phyloP scores from a whole-genome alignment of 768 basidiomycete species.

The Atractiella rhizophila region DNA sequence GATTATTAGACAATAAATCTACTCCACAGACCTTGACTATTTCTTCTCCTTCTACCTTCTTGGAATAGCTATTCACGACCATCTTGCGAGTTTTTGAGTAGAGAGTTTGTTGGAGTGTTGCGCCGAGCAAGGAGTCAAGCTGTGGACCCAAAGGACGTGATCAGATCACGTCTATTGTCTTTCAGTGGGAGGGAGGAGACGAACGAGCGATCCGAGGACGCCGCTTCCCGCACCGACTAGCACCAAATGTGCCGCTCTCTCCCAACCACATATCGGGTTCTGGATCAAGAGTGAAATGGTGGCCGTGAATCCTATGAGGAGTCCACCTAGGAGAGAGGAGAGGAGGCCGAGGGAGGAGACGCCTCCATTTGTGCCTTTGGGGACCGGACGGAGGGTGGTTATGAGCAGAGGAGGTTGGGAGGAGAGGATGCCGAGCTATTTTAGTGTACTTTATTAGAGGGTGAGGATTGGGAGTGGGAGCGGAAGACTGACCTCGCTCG shows the following conservation, averaged over 20 bases:
- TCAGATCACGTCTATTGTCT: too few species aligned
- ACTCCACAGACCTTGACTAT: background rate
- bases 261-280: conserved; percentile 30
- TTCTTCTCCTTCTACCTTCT: background rate
- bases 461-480: background rate
- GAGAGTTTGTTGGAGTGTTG: conserved; percentile 2
- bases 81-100: conserved; percentile 4
- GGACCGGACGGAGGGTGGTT: conserved; percentile 47
- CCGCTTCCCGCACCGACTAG: too few species aligned
- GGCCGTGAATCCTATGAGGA: conserved; percentile 40
- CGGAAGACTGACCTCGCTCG: conserved; percentile 33
- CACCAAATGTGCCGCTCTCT: conserved; percentile 19
- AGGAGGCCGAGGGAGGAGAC: conserved; percentile 50
- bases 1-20: conserved; percentile 1
- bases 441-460: background rate
- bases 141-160: too few species aligned
- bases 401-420: conserved; percentile 38
- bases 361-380: conserved; percentile 75
- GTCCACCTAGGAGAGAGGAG: conserved; percentile 47
- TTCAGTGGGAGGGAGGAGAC: too few species aligned
- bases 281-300: conserved; percentile 35
- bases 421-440: conserved; percentile 52
- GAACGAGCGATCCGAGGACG: too few species aligned
- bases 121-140: conserved; percentile 5
- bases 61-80: background rate